phyloP scores from a whole-genome alignment of 768 basidiomycete genomes.

The Cubamyces sp. region DNA sequence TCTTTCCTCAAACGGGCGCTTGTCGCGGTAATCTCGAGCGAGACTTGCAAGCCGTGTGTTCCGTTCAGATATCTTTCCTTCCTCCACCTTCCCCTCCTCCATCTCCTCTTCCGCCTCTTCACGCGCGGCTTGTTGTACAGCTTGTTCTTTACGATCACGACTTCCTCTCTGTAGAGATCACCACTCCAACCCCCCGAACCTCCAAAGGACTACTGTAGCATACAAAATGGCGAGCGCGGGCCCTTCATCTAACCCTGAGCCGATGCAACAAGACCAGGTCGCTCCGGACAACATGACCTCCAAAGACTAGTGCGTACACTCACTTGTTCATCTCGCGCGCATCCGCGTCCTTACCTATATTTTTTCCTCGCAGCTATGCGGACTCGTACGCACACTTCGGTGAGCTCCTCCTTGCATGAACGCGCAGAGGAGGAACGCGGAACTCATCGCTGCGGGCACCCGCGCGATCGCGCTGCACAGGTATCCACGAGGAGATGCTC shows the following conservation, averaged over 20 bases:
- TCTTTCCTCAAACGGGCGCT: constrained; percentile 10
- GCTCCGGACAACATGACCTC: constrained; percentile 61
- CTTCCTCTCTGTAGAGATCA: neutral
- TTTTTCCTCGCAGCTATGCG: constrained; percentile 69
- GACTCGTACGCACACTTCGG: constrained; percentile 97
- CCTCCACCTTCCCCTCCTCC: neutral
- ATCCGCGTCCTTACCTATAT: constrained; percentile 19
- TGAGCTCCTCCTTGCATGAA: constrained; percentile 32
- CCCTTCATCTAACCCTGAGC: constrained; percentile 31
- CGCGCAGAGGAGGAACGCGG: too few species aligned
- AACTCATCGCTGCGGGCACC: too few species aligned
- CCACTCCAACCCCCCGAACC: neutral
- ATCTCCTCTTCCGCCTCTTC: neutral
- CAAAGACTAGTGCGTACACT: constrained; percentile 74
- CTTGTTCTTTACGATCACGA: neutral
- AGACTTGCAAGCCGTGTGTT: neutral
- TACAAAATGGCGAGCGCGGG: constrained; percentile 34
- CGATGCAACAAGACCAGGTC: constrained; percentile 31
- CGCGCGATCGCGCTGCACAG: constrained; percentile 42
- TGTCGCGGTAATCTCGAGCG: constrained; percentile 12
- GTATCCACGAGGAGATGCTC: constrained; percentile 99
- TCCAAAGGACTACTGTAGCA: constrained; percentile 16
- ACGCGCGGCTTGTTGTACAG: constrained; percentile 1
- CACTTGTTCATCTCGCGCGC: constrained; percentile 26
- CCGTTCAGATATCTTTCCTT: constrained; percentile 6